Evolutionary conservation across 2,329 filamentous ascomycete species (phyloP).

Genomic region (Microdochium paspali): DNA sequence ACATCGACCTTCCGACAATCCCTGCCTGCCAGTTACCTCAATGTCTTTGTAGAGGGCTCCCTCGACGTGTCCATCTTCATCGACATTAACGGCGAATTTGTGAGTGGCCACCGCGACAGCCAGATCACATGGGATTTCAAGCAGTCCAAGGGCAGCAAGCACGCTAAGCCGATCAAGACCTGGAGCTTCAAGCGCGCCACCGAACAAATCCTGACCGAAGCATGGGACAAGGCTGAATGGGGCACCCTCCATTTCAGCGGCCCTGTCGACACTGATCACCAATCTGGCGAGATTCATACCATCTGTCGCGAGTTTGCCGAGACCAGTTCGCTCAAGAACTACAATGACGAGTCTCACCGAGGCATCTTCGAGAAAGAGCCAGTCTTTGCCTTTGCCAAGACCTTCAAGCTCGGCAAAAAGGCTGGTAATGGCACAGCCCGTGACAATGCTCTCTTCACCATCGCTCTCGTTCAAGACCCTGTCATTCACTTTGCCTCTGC

Average conservation of each 20-base stretch:
- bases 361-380: conserved; percentile 69
- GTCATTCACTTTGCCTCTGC: conserved; percentile 72
- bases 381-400: conserved; percentile 69
- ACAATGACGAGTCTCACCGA: conserved; percentile 57
- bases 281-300: conserved; percentile 57
- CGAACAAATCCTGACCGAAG: conserved; percentile 67
- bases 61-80: conserved; percentile 56
- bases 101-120: conserved; percentile 63
- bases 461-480: conserved; percentile 68
- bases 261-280: conserved; percentile 56
- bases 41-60: conserved; percentile 57
- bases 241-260: conserved; percentile 70
- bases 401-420: conserved; percentile 39
- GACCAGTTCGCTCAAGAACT: conserved; percentile 56
- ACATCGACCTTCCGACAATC: conserved; percentile 73
- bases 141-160: conserved; percentile 22
- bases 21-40: conserved; percentile 74
- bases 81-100: conserved; percentile 71
- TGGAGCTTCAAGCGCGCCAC: conserved; percentile 52
- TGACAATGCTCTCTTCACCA: conserved; percentile 62
- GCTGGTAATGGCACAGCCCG: conserved; percentile 19
- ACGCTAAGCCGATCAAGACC: conserved; percentile 44
- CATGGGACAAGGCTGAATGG: conserved; percentile 71
- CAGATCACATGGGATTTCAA: conserved; percentile 59
- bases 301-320: conserved; percentile 62